phyloP scores from a whole-genome alignment of 306 rosid genomes.

The Sphenostylis stenocarpa region DNA sequence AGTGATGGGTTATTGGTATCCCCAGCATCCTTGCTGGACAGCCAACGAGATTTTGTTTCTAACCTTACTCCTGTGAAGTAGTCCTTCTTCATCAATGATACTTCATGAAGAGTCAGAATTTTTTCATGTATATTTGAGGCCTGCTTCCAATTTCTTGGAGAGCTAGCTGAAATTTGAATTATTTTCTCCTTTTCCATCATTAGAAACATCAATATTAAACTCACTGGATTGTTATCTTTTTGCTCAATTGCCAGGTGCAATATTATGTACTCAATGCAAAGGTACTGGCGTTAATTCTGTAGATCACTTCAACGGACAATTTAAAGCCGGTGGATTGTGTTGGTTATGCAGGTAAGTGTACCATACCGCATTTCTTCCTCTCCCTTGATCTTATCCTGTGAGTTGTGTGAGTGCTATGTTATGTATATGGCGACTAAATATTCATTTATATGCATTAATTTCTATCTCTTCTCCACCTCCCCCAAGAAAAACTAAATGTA shows the following conservation, averaged over 20 bases:
- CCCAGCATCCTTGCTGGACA: too few species aligned
- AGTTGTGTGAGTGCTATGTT: neutral
- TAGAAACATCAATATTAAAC: conserved; percentile 4
- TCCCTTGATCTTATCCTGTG: neutral
- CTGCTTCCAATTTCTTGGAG: neutral
- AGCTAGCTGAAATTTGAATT: neutral
- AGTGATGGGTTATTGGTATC: too few species aligned
- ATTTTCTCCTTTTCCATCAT: neutral
- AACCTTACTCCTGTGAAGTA: too few species aligned
- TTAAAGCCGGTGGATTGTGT: conserved; percentile 89
- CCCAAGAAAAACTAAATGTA: neutral
- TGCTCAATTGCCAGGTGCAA: conserved; percentile 61
- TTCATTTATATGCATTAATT: conserved; percentile 1
- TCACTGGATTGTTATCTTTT: conserved; percentile 5
- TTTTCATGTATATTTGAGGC: conserved; percentile 14
- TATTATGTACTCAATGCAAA: conserved; percentile 67
- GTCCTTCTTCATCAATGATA: neutral
- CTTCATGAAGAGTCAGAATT: neutral
- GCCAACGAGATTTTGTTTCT: too few species aligned
- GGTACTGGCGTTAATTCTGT: conserved; percentile 82
- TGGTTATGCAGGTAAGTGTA: conserved; percentile 92
- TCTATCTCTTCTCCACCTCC: neutral
- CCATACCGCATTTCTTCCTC: neutral
- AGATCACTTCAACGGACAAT: conserved; percentile 94
- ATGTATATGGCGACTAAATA: neutral